phyloP scores from a whole-genome alignment of 1,284 basidiomycete genomes.

The Phellinidium pouzarii region DNA sequence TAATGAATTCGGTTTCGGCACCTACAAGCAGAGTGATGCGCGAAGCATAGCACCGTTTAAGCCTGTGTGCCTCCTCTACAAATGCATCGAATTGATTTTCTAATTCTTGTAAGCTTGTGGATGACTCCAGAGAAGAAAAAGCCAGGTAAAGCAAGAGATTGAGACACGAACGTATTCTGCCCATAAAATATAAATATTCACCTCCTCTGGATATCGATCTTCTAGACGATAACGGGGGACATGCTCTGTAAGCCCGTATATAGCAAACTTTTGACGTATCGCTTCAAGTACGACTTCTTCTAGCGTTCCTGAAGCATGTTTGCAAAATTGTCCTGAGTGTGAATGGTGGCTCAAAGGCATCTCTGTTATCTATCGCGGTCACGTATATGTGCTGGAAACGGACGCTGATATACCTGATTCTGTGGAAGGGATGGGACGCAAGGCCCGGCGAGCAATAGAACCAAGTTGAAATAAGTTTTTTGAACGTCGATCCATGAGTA shows the following conservation, averaged over 20 bases:
- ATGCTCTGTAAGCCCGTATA: slow-evolving; percentile 93
- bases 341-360: slow-evolving; percentile 94
- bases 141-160: slow-evolving; percentile 6
- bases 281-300: slow-evolving; percentile 79
- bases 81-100: slow-evolving; percentile 60
- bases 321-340: slow-evolving; percentile 96
- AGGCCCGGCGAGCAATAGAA: background rate
- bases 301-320: slow-evolving; percentile 75
- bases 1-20: slow-evolving; percentile 90
- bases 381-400: background rate
- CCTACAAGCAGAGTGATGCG: slow-evolving; percentile 80
- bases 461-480: background rate
- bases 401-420: background rate
- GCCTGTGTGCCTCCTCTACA: slow-evolving; percentile 67
- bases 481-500: background rate
- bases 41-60: slow-evolving; percentile 55
- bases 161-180: slow-evolving; percentile 5
- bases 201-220: slow-evolving; percentile 97
- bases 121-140: background rate
- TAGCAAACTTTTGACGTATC: slow-evolving; percentile 68
- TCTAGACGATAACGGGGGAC: slow-evolving; percentile 75
- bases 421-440: background rate
- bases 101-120: slow-evolving; percentile 41
- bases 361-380: background rate
- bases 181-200: slow-evolving; percentile 27